phyloP scores from a whole-genome alignment of 805 yeast genomes.

The Hermanozyma aechmeae region DNA sequence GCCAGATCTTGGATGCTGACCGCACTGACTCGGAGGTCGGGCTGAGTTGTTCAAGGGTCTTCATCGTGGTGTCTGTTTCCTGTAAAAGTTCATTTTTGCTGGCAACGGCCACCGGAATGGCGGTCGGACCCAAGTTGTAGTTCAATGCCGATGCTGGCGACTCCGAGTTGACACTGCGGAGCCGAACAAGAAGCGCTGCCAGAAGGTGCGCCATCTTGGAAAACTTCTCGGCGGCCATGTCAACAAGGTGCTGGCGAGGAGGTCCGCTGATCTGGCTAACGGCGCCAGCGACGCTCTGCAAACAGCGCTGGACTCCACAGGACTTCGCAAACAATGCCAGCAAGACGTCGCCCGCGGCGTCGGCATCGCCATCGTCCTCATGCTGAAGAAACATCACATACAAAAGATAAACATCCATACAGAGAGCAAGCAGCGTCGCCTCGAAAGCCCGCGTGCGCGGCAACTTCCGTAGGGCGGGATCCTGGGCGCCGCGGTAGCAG shows the following conservation, averaged over 20 bases:
- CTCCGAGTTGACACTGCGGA: no score
- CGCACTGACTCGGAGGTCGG: conserved; percentile 1
- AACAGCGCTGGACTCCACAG: conserved; percentile 6
- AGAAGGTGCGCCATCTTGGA: conserved; percentile 21
- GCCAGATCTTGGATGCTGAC: conserved; percentile 23
- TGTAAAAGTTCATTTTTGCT: no score
- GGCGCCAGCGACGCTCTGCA: no score
- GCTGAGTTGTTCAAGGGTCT: conserved; percentile 4
- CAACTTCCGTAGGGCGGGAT: conserved; percentile 8
- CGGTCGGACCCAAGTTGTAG: no score
- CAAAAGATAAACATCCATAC: conserved; percentile 18
- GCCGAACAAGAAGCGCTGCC: conserved; percentile 24
- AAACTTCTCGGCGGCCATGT: conserved; percentile 19
- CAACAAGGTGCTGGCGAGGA: conserved; percentile 15
- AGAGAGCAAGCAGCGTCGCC: conserved; percentile 12
- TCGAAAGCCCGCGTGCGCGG: conserved; percentile 6
- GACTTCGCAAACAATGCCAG: conserved; percentile 9
- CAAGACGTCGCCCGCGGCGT: conserved; percentile 8
- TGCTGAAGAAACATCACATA: conserved; percentile 24
- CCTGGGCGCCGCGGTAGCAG: conserved; percentile 17
- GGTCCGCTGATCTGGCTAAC: no score
- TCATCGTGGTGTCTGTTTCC: conserved; percentile 8
- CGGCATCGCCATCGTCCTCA: conserved; percentile 18
- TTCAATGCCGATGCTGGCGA: no score
- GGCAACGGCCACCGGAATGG: no score